Base-by-base conservation (phyloP, 2,329 filamentous ascomycete species). In the Pyrenochaeta sp. region DNA sequence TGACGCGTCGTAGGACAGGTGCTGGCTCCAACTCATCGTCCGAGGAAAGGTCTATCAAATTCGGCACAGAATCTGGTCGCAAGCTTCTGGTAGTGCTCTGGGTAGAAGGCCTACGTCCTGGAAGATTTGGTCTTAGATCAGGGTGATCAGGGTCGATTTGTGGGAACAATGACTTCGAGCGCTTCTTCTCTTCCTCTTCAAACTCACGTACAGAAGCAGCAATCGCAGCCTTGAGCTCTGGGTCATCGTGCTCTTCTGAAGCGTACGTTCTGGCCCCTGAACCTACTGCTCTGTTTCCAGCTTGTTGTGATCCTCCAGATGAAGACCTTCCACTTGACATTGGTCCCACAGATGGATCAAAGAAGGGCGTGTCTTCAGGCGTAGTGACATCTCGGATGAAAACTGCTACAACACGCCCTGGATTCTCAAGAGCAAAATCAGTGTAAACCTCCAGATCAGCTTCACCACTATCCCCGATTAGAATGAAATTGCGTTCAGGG, bases 351-450 rank as follows among this genome's bases (percentile, higher is more conserved):
- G 81, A 80, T 10, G 84, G 79, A 53, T 96, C 89, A 63, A 96
- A 96, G 67, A 94, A 97, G 0, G 83, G 83, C 9, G 83, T 78
- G 32, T 77, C 78, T 24, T 88, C 81, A 0, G 87, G 82, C 0
- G 90, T 96, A 0, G 94, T 99, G 15, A 99, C 90, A 70, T 99
- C 94, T 41, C 95, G 83, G 53, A 99, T 97, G 70, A 97, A 97
- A 6, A 99, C 84, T 0, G 86, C 94, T 20, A 91, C 76, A 2
- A 99, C 85, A 19, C 89, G 83, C 0, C 89, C 88, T 0, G 92
- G 93, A 58, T 97, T 87, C 2, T 89, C 84, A 22, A 93, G 65
- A 0, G 88, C 92, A n/a, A 96, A 81, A 52, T 99, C 94, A 0
- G 92, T 96, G 64, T 99, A 99, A 0, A 97, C 91, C 69, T 99